These are phyloP conservation scores for Ceratobasidium sp. DNA, from an alignment of 1,284 basidiomycete genomes.

Conservation along the genomic window DNA sequence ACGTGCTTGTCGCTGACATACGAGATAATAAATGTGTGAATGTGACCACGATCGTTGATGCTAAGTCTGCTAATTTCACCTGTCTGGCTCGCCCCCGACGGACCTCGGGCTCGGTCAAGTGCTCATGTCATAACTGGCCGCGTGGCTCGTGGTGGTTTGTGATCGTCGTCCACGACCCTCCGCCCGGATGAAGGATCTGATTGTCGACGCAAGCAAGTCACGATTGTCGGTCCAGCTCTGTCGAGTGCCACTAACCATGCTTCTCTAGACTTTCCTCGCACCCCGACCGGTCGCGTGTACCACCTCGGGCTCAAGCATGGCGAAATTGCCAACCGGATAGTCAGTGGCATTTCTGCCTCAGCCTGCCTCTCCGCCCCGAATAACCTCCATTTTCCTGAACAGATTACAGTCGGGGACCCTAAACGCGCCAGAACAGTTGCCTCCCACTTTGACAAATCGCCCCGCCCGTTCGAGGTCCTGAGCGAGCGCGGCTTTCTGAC, in stretches of 20 bases:
- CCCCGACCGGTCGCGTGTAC: constrained; percentile 73
- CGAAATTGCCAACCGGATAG: constrained; percentile 83
- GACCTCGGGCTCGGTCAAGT: neutral
- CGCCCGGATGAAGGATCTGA: constrained; percentile 60
- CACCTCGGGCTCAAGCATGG: constrained; percentile 77
- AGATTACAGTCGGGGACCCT: constrained; percentile 80
- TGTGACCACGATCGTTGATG: too few relatives aligned
- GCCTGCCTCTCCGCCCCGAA: neutral
- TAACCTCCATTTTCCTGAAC: constrained; percentile 6
- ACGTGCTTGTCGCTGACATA: neutral
- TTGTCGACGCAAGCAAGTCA: constrained; percentile 66
- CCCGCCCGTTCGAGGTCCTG: constrained; percentile 61
- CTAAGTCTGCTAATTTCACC: too few relatives aligned
- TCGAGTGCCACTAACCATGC: neutral
- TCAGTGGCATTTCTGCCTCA: constrained; percentile 50
- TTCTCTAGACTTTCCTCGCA: constrained; percentile 71
- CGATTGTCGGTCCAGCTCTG: neutral
- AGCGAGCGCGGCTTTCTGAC: constrained; percentile 83
- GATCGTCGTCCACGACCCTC: neutral
- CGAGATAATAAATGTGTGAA: neutral
- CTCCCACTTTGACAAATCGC: constrained; percentile 61
- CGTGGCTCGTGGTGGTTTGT: neutral
- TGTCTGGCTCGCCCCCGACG: neutral
- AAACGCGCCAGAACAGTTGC: constrained; percentile 71
- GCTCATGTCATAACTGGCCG: neutral